Conservation (phyloP, 2,329 filamentous ascomycete genomes). For the Stachybotrys elegans region DNA sequence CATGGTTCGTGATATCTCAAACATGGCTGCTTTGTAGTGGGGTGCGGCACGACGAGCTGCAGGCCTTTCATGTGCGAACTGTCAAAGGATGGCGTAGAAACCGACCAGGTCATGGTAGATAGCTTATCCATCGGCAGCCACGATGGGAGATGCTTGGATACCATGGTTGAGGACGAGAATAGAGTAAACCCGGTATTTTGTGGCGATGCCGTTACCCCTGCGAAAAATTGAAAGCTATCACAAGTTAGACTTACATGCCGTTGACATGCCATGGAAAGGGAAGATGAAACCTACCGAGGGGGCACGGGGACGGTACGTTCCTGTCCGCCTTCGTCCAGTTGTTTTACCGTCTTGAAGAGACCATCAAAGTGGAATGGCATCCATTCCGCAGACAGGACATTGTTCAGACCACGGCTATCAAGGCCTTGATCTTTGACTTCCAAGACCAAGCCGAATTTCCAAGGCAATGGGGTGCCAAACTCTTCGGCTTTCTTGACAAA, state of each 20-base stretch:
- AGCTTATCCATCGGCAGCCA: conserved; percentile 31
- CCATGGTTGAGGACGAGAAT: conserved; percentile 44
- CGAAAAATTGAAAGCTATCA: conserved; percentile 46
- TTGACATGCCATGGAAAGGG: no score
- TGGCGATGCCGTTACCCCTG: conserved; percentile 39
- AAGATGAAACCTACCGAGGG: conserved; percentile 29
- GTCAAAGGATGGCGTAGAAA: conserved; percentile 43
- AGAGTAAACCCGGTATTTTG: conserved; percentile 48
- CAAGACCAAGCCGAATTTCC: conserved; percentile 48
- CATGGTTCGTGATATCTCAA: conserved; percentile 52
- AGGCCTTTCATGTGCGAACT: conserved; percentile 36
- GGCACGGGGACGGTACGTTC: conserved; percentile 36
- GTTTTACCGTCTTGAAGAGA: conserved; percentile 46
- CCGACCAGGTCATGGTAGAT: conserved; percentile 39
- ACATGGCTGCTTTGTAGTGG: conserved; percentile 38
- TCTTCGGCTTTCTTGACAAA: conserved; percentile 42
- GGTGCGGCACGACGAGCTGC: conserved; percentile 39
- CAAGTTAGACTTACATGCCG: neutral
- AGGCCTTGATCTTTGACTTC: conserved; percentile 45
- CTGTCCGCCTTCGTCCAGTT: conserved; percentile 30
- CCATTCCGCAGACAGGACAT: conserved; percentile 46
- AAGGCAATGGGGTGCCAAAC: conserved; percentile 42
- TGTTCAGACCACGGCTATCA: conserved; percentile 40
- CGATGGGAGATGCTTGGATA: conserved; percentile 41
- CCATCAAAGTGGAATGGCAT: conserved; percentile 57